Base-by-base conservation (phyloP, 2,329 filamentous ascomycete species). In the Pseudogymnoascus verrucosus region DNA sequence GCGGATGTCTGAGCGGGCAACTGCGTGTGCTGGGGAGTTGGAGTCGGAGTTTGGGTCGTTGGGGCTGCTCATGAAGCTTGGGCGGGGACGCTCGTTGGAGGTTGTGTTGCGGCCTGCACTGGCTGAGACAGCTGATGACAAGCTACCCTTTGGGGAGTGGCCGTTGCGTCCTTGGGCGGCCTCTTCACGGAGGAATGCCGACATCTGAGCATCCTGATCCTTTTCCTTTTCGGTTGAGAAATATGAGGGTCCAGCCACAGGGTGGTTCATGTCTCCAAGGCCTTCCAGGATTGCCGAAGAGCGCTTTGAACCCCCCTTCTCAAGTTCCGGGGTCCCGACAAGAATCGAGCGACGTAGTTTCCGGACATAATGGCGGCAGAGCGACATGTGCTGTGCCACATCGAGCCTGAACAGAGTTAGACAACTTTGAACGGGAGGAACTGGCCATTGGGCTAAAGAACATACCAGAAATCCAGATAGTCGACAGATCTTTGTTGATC, bases 401-500 rank as follows among this genome's bases (percentile, higher is more conserved):
- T 99, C 95, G 71, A 99, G 91, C 95, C 93, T 98, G 71, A 28
- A 21, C 42, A 62, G 63, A 42, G 65, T 73, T 8, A 73, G 71
- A 51, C 5, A 19, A 66, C 63, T 63, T 28, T 19, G 28, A 39
- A 36, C n/a, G 64, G 37, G 54, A 26, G 10, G 14, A 34, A 57
- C 44, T 42, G 36, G 26, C 14, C n/a, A 12, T 39, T 39, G 61
- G 14, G 23, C 21, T 14, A 54, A 34, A 57, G 44, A 62, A 74
- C 85, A 64, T 80, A 98, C 95, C 96, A 99, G 77, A 99, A 99
- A 75, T 99, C 95, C 44, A 99, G 80, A 72, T 99, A 99, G 73
- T 99, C 95, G 11, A 99, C 95, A 6, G 93, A 97, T 75, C 93
- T 87, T 77, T 99, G 95, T 77, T 97, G 93, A 76, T 99, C 96